Percentiles rank a stretch among this genome's conserved stretches.
These are phyloP conservation scores for Puccinia brachypodii DNA, from an alignment of 1,284 basidiomycete genomes.

Conservation along the genomic window DNA sequence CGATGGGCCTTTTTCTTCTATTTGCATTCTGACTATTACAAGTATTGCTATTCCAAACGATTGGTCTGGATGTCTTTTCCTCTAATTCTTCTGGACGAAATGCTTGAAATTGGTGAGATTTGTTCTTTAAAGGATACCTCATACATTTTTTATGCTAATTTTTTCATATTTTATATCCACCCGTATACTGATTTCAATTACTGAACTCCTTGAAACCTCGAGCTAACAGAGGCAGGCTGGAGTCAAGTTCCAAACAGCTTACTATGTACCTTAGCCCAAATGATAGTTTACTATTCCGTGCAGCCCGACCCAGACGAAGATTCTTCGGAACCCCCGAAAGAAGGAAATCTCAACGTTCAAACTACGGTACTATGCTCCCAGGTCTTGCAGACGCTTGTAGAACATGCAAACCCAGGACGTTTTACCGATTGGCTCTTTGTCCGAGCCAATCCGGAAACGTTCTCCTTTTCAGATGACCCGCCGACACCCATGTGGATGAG, in stretches of 20 bases:
- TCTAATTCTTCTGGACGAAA: constrained; percentile 25
- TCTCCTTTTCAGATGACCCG: constrained; percentile 4
- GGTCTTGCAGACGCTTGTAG: background rate
- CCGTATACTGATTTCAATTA: background rate
- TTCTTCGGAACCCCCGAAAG: background rate
- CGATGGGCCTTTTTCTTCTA: background rate
- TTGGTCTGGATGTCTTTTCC: constrained; percentile 32
- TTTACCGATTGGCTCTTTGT: constrained; percentile 22
- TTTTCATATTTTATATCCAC: background rate
- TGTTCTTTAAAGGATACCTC: background rate
- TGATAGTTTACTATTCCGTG: constrained; percentile 22
- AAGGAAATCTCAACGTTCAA: constrained; percentile 10
- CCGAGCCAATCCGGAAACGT: background rate
- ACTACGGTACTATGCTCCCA: background rate
- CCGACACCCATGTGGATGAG: constrained; percentile 13
- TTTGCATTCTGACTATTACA: background rate
- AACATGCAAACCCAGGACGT: background rate
- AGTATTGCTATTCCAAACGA: constrained; percentile 15
- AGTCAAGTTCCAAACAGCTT: constrained; percentile 4
- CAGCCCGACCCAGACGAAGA: background rate
- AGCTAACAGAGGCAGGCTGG: constrained; percentile 20
- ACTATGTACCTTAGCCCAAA: constrained; percentile 22
- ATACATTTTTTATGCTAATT: background rate
- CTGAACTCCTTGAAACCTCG: background rate
- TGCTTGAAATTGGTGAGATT: constrained; percentile 6